These are phyloP conservation scores for Ciborinia camelliae DNA, from an alignment of 2,329 filamentous ascomycete species.

Conservation along the genomic window DNA sequence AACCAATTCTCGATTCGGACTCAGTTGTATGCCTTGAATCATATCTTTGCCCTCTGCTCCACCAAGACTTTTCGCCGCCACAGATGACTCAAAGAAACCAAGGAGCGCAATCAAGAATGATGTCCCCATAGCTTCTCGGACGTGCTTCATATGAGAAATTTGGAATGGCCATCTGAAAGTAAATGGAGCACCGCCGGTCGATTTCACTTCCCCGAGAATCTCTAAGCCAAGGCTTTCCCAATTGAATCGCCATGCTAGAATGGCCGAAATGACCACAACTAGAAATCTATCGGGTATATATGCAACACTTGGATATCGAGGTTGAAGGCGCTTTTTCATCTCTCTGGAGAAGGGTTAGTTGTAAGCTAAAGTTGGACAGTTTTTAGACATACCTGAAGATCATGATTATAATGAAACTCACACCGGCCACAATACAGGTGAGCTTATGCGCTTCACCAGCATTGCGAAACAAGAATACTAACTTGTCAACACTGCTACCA, in stretches of 20 bases:
- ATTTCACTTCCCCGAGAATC: constrained; percentile 77
- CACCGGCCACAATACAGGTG: constrained; percentile 71
- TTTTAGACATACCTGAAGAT: constrained; percentile 62
- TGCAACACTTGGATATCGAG: constrained; percentile 73
- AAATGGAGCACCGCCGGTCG: constrained; percentile 68
- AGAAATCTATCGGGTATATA: constrained; percentile 90
- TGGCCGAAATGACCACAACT: constrained; percentile 79
- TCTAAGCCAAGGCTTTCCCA: constrained; percentile 81
- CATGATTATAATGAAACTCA: constrained; percentile 86
- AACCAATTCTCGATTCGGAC: constrained; percentile 88
- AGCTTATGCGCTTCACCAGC: constrained; percentile 64
- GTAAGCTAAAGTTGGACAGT: background rate
- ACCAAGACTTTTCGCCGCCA: constrained; percentile 88
- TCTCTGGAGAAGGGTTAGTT: constrained; percentile 51
- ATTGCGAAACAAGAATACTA: constrained; percentile 73
- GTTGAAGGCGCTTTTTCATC: constrained; percentile 75
- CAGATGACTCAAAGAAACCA: constrained; percentile 97
- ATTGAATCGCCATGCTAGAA: constrained; percentile 70
- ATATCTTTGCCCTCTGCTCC: constrained; percentile 55
- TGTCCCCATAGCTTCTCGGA: constrained; percentile 82
- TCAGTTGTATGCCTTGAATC: constrained; percentile 77
- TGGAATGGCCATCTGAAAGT: constrained; percentile 84
- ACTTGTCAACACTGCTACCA: constrained; percentile 81
- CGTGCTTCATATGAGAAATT: constrained; percentile 71
- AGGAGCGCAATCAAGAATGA: constrained; percentile 90